Base-by-base conservation (phyloP, 768 basidiomycete species). In the Galerina sulciceps region DNA sequence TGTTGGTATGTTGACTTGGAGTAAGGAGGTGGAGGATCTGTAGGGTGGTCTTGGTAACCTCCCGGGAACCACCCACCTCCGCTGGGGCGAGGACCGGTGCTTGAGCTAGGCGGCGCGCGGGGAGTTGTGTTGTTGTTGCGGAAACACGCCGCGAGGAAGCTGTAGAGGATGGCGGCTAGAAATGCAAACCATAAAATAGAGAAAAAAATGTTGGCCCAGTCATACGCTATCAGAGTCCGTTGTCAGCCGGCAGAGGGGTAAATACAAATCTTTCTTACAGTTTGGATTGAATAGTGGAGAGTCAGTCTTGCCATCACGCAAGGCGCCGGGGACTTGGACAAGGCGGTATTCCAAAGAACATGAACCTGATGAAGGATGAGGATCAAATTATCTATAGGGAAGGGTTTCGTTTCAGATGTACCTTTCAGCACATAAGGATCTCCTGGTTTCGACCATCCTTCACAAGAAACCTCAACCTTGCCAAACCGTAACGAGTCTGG, bases 381-480 rank as follows among this genome's bases (percentile, higher is more conserved):
- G 23, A n/a, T 26, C 22, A 47, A 31, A 23, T 5, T 23, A 15
- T n/a, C 46, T n/a, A 47, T 5, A 10, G 14, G 13, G 4, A 23
- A 45, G 5, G 17, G 23, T 45, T 22, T 18, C 17, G 23, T 15
- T 5, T 26, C 10, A 44, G 50, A 61, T 75, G 35, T 37, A 90
- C 95, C 94, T 79, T 93, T 92, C 60, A 96, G 72, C 13, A 98
- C 91, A 71, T 88, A 85, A 1, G 85, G 80, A 74, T 98, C 96
- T 0, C 92, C 94, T 4, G 93, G 84, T 34, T 80, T 76, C 38
- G 82, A 85, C 90, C 91, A 98, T 20, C 96, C 96, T 77, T 98
- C 96, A 66, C 96, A 98, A 15, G 86, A 88, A 1, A 98, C 83
- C 63, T 91, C 86, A 0, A 96, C 88, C 61, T 85, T 83, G 14